Conservation (phyloP, 371 early-diverging fungal genomes). For the Fennellomyces sp. region DNA sequence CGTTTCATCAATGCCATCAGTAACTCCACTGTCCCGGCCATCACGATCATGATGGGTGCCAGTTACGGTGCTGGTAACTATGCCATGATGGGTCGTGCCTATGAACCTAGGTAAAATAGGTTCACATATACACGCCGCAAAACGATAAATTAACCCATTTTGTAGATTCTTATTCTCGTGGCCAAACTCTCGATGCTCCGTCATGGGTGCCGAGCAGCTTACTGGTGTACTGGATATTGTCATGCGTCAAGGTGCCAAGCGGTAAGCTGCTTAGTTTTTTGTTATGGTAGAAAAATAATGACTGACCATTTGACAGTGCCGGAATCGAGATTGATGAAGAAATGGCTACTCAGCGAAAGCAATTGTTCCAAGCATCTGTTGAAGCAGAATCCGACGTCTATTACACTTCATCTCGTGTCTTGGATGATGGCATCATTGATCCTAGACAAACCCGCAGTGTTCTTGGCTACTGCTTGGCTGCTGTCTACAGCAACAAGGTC, state of each 20-base stretch:
- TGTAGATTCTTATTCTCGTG: slow-evolving; percentile 68
- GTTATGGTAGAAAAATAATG: background rate
- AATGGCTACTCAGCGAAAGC: slow-evolving; percentile 49
- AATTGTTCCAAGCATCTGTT: slow-evolving; percentile 64
- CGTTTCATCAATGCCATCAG: slow-evolving; percentile 79
- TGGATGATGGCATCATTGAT: slow-evolving; percentile 73
- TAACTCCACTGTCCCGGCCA: slow-evolving; percentile 72
- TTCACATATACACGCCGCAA: background rate
- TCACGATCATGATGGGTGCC: slow-evolving; percentile 77
- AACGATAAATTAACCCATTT: background rate
- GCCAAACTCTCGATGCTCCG: slow-evolving; percentile 77
- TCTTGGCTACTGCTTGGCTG: slow-evolving; percentile 65
- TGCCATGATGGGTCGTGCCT: slow-evolving; percentile 78
- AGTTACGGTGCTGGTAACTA: slow-evolving; percentile 82
- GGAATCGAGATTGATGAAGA: slow-evolving; percentile 64
- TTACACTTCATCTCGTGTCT: slow-evolving; percentile 66
- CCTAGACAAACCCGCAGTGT: slow-evolving; percentile 68
- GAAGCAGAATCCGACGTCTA: slow-evolving; percentile 73
- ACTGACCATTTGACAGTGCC: slow-evolving; percentile 23
- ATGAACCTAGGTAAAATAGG: slow-evolving; percentile 64
- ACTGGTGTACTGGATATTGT: slow-evolving; percentile 74
- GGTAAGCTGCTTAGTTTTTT: slow-evolving; percentile 48
- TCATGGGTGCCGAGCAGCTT: slow-evolving; percentile 82
- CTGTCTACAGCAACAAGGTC: slow-evolving; percentile 59
- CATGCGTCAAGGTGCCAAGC: slow-evolving; percentile 66